Evolutionary conservation across 768 basidiomycete species (phyloP).

Genomic region (Boletus rex-veris): DNA sequence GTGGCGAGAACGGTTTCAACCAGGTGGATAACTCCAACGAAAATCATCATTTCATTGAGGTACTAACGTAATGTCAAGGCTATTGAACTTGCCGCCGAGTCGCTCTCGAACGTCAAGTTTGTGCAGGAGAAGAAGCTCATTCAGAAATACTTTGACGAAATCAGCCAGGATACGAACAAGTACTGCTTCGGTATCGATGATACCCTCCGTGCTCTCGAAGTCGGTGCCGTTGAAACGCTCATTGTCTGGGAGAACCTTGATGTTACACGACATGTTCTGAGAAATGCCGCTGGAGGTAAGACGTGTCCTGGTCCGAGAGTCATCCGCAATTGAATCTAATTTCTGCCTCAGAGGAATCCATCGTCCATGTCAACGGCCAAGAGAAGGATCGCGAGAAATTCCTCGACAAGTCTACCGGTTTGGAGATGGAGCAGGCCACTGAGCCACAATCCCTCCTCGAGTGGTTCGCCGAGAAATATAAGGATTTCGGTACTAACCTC

Average conservation of each 20-base stretch:
- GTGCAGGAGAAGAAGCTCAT: conserved; percentile 99
- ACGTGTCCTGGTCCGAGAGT: conserved; percentile 10
- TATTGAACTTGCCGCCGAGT: conserved; percentile 94
- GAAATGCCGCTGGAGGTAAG: conserved; percentile 87
- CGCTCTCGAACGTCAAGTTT: conserved; percentile 97
- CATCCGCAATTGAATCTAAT: background rate
- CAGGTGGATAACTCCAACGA: conserved; percentile 53
- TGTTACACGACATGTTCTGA: conserved; percentile 79
- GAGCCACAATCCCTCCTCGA: conserved; percentile 91
- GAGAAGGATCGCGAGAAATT: conserved; percentile 96
- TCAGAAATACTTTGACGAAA: conserved; percentile 98
- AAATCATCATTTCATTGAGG: background rate
- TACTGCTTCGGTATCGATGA: conserved; percentile 99
- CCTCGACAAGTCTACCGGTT: conserved; percentile 87
- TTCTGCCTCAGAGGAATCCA: conserved; percentile 63
- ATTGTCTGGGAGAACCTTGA: conserved; percentile 99
- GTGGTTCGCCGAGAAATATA: conserved; percentile 99
- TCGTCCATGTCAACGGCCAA: conserved; percentile 78
- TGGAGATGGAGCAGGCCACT: conserved; percentile 87
- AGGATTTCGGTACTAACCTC: conserved; percentile 92
- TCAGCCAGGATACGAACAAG: conserved; percentile 92
- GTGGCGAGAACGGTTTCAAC: conserved; percentile 98
- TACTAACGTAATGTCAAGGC: conserved; percentile 48
- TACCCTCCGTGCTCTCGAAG: conserved; percentile 92
- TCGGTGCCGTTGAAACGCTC: conserved; percentile 94